These are phyloP conservation scores for Apiospora saccharicola DNA, from an alignment of 2,329 filamentous ascomycete genomes.

Conservation along the genomic window DNA sequence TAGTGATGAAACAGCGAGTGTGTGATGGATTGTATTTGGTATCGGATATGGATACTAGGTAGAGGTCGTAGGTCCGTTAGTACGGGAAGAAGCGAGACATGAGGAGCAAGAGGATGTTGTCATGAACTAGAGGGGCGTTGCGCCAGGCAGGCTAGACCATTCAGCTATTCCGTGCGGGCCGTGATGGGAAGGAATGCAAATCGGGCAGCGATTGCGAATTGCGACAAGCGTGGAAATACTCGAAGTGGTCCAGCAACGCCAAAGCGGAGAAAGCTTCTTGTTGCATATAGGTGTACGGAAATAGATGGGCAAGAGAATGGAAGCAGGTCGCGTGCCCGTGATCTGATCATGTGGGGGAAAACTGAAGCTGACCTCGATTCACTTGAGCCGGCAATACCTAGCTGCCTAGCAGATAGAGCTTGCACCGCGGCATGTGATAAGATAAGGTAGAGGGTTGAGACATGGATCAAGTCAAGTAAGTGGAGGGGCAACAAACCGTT, in stretches of 20 bases:
- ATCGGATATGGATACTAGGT: slow-evolving; percentile 3
- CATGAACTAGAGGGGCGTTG: slow-evolving; percentile 19
- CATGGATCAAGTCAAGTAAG: neutral
- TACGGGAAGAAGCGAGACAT: slow-evolving; percentile 12
- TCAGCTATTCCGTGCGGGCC: slow-evolving; percentile 9
- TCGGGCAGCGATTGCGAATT: neutral
- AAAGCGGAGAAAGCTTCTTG: neutral
- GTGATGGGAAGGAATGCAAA: neutral
- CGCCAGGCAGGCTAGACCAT: slow-evolving; percentile 10
- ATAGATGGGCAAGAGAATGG: slow-evolving; percentile 12
- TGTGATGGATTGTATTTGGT: neutral
- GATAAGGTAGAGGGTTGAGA: neutral
- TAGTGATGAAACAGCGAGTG: neutral
- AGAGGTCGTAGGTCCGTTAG: slow-evolving; percentile 22
- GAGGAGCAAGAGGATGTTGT: neutral
- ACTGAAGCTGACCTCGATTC: slow-evolving; percentile 7
- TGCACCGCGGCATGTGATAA: slow-evolving; percentile 3
- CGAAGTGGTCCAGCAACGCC: neutral
- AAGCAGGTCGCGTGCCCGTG: slow-evolving; percentile 16
- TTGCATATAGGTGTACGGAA: neutral
- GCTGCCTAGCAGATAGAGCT: neutral
- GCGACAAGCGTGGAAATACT: slow-evolving; percentile 8
- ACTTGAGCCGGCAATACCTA: slow-evolving; percentile 2
- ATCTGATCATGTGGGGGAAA: slow-evolving; percentile 11
- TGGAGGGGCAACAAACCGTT: slow-evolving; percentile 14